Evolutionary conservation across 192 early-diverging fungal genomes (phyloP).

Genomic region (Rhizophagus clarus): DNA sequence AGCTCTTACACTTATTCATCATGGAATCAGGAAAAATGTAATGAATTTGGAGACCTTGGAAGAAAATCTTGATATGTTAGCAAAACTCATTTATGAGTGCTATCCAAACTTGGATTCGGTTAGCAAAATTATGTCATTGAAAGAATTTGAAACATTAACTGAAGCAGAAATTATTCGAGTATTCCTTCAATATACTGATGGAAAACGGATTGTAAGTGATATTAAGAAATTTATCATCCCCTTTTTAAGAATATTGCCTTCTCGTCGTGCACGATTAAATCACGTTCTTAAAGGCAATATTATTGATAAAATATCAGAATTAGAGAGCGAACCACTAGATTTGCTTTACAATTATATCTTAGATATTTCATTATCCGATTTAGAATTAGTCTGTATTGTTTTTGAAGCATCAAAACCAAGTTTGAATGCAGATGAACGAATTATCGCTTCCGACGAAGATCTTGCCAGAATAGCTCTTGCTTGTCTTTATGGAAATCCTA

Average conservation of each 20-base stretch:
- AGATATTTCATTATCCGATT: slow-evolving; percentile 38
- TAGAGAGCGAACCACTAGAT: slow-evolving; percentile 30
- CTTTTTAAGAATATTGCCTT: slow-evolving; percentile 39
- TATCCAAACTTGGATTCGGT: slow-evolving; percentile 38
- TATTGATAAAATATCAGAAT: slow-evolving; percentile 24
- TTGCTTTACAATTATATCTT: slow-evolving; percentile 54
- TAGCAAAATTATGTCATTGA: slow-evolving; percentile 35
- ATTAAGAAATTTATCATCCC: slow-evolving; percentile 52
- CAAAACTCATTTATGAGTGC: slow-evolving; percentile 61
- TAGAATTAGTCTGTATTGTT: slow-evolving; percentile 48
- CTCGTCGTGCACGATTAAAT: slow-evolving; percentile 36
- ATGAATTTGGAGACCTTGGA: slow-evolving; percentile 51
- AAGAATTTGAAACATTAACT: slow-evolving; percentile 42
- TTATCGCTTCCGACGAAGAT: slow-evolving; percentile 55
- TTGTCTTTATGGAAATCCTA: slow-evolving; percentile 51
- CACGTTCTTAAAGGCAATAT: slow-evolving; percentile 8
- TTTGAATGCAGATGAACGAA: slow-evolving; percentile 47
- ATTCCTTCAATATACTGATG: slow-evolving; percentile 42
- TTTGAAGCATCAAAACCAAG: slow-evolving; percentile 56
- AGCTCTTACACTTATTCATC: slow-evolving; percentile 55
- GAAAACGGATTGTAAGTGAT: slow-evolving; percentile 49
- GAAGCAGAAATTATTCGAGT: slow-evolving; percentile 43
- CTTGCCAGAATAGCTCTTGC: slow-evolving; percentile 52
- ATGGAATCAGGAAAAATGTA: slow-evolving; percentile 54
- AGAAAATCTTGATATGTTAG: slow-evolving; percentile 61